A percentile compares a stretch with the other conserved stretches of the same genome.
Evolutionary conservation across 495 filamentous ascomycete species (phyloP).

Genomic region (Diplogelasinospora grovesii): DNA sequence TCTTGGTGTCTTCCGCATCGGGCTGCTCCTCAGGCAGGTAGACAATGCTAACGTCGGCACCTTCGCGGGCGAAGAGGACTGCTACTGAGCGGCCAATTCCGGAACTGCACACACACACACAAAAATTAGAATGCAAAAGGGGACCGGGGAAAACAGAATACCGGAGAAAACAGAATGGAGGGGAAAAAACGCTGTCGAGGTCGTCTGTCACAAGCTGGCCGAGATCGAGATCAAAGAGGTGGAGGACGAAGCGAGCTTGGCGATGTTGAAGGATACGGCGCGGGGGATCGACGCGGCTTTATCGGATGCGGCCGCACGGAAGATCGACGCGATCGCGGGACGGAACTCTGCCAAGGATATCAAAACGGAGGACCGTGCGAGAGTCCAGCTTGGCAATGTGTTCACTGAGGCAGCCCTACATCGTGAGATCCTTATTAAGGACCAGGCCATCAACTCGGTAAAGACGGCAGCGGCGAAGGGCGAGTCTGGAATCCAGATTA

Average conservation of each 20-base stretch:
- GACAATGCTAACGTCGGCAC: conserved; percentile 48
- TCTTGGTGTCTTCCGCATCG: conserved; percentile 50
- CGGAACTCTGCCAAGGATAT: no score
- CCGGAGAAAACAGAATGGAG: no score
- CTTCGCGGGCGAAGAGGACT: conserved; percentile 50
- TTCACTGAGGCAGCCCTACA: no score
- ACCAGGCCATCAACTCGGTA: no score
- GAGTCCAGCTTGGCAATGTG: no score
- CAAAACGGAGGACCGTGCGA: no score
- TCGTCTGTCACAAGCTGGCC: conserved; percentile 5
- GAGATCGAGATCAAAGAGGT: conserved; percentile 9
- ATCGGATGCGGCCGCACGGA: not conserved
- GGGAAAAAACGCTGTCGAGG: no score
- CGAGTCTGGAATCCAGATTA: no score
- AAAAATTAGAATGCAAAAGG: not conserved
- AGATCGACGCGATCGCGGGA: no score
- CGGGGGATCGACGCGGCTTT: conserved; percentile 6
- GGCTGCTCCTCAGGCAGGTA: conserved; percentile 49
- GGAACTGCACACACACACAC: conserved; percentile 25
- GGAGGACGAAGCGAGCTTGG: conserved; percentile 10
- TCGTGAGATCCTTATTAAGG: no score
- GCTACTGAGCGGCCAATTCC: conserved; percentile 51
- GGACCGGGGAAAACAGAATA: not conserved
- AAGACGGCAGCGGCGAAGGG: no score
- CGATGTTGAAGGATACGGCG: conserved; percentile 7